A percentile compares a stretch with the other conserved stretches of the same genome.
Conservation (phyloP, 768 basidiomycete genomes). For the Termitomyces heimii region DNA sequence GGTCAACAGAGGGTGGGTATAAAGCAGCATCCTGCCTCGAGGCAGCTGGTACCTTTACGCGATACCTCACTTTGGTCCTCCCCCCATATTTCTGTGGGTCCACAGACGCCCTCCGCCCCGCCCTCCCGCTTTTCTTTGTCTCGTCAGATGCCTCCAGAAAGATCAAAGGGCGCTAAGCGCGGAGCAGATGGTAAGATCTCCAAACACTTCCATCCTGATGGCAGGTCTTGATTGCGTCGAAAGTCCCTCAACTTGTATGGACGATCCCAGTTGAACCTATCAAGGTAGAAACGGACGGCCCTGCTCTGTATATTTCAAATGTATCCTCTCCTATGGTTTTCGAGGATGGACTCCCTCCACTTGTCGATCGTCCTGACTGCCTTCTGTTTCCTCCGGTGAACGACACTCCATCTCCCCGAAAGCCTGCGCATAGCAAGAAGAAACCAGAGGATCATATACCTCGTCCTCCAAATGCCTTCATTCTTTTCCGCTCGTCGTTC, state of each 20-base stretch:
- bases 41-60: slow-evolving; percentile 16
- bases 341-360: slow-evolving; percentile 38
- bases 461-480: slow-evolving; percentile 83
- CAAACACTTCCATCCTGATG: not conserved
- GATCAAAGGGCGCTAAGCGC: slow-evolving; percentile 34
- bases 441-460: slow-evolving; percentile 74
- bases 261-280: slow-evolving; percentile 33
- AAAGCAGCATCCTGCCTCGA: slow-evolving; percentile 17
- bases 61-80: slow-evolving; percentile 17
- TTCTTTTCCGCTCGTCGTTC: slow-evolving; percentile 80
- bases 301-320: slow-evolving; percentile 52
- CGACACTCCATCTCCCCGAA: slow-evolving; percentile 30
- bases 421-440: slow-evolving; percentile 58
- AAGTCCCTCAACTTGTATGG: slow-evolving; percentile 43
- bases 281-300: slow-evolving; percentile 16
- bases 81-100: slow-evolving; percentile 14
- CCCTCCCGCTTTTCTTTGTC: slow-evolving; percentile 6
- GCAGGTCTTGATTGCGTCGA: slow-evolving; percentile 6
- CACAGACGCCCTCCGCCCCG: slow-evolving; percentile 8
- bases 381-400: slow-evolving; percentile 55
- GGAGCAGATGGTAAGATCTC: slow-evolving; percentile 28
- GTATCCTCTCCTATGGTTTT: slow-evolving; percentile 50
- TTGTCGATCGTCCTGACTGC: slow-evolving; percentile 32
- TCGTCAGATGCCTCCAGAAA: slow-evolving; percentile 39
- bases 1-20: slow-evolving; percentile 16